These are phyloP conservation scores for Nepenthes alata DNA, from an alignment of 179 eudicot species.

Conservation along the genomic window DNA sequence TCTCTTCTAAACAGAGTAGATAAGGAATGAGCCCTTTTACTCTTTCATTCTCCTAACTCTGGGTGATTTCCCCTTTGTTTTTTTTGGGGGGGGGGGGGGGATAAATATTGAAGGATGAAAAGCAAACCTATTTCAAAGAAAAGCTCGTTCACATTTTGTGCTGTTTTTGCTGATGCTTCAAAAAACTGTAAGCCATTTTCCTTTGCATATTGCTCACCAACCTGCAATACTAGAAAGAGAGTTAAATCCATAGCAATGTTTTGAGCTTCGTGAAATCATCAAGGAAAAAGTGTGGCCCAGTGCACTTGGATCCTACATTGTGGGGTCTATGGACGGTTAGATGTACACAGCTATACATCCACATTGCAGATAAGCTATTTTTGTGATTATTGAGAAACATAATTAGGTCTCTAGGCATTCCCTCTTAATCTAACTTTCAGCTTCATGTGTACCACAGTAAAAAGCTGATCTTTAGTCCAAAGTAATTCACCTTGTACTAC, in stretches of 20 bases:
- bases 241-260: not conserved
- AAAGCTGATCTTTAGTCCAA: no score
- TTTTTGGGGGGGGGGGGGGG: not conserved
- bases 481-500: no score
- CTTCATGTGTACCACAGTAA: no score
- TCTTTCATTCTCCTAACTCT: not conserved
- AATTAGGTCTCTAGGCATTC: no score
- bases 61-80: not conserved
- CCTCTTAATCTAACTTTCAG: no score
- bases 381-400: no score
- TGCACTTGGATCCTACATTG: no score
- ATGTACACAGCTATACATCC: no score
- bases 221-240: slow-evolving; percentile 23
- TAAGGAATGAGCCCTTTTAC: not conserved
- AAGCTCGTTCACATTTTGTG: slow-evolving; percentile 62
- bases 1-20: not conserved
- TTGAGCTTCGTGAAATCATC: no score
- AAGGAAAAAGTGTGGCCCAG: no score
- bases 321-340: no score
- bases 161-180: slow-evolving; percentile 70
- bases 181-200: slow-evolving; percentile 54
- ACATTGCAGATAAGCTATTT: no score
- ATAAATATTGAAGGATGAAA: not conserved
- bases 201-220: slow-evolving; percentile 50
- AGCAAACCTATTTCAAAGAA: slow-evolving; percentile 52